phyloP scores from a whole-genome alignment of 257 asterid genomes.

The Solanum sitiens region DNA sequence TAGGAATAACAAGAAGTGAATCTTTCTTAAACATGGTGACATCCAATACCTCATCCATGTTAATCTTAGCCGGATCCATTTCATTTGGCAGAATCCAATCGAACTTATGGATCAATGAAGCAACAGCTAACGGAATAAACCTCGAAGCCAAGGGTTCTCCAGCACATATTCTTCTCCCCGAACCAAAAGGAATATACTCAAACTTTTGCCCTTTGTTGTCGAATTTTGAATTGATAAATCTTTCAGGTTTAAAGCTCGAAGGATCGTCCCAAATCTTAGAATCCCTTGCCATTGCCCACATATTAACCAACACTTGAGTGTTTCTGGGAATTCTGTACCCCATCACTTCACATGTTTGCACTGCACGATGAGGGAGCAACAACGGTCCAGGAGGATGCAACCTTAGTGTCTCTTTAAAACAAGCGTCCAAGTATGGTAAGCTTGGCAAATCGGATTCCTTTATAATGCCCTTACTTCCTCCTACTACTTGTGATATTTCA shows the following conservation, averaged over 20 bases:
- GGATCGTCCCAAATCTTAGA: not conserved
- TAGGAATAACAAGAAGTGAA: not conserved
- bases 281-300: conserved; percentile 6
- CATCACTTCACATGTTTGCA: not conserved
- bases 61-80: not conserved
- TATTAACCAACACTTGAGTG: not conserved
- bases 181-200: not conserved
- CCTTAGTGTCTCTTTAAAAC: not conserved
- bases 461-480: not conserved
- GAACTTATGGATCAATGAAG: not conserved
- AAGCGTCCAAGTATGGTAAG: conserved; percentile 2
- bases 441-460: not conserved
- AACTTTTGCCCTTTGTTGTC: not conserved
- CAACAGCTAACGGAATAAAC: not conserved
- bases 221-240: not conserved
- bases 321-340: not conserved
- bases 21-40: not conserved
- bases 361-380: not conserved
- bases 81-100: conserved; percentile 5
- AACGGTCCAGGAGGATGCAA: conserved; percentile 3
- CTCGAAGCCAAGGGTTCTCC: not conserved
- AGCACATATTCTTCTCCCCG: conserved; percentile 1
- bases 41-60: conserved; percentile 1
- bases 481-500: not conserved
- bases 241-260: not conserved